Evolutionary conservation across 2,329 filamentous ascomycete genomes (phyloP).

Genomic region (Alternaria sp.): DNA sequence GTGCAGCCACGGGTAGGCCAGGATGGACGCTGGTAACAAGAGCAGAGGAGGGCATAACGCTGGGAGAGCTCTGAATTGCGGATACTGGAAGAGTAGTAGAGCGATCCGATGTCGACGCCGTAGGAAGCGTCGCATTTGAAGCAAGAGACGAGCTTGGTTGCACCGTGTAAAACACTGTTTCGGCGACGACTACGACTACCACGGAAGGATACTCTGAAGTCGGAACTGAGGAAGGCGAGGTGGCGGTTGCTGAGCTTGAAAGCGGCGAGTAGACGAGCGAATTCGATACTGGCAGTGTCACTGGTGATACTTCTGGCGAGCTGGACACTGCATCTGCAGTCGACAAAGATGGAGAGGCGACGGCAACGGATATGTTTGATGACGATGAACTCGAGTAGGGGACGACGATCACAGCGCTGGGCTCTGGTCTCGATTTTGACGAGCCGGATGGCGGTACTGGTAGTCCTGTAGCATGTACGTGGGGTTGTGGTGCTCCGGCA

Average conservation of each 20-base stretch:
- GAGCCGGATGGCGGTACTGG: not conserved
- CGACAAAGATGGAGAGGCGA: constrained; percentile 3
- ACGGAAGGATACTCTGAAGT: constrained; percentile 10
- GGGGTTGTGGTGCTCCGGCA: constrained; percentile 23
- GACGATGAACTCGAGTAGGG: constrained; percentile 9
- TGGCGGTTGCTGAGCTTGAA: constrained; percentile 3
- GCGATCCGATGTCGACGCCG: constrained; percentile 1
- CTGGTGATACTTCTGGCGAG: not conserved
- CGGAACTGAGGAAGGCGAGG: constrained; percentile 2
- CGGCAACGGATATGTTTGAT: constrained; percentile 6
- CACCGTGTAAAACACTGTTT: constrained; percentile 8
- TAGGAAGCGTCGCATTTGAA: not conserved
- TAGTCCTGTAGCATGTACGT: constrained; percentile 21
- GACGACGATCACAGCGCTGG: not conserved
- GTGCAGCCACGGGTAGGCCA: not conserved
- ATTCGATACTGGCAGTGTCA: not conserved
- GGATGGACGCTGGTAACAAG: not conserved
- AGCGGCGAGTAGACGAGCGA: constrained; percentile 12
- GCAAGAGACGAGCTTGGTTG: not conserved
- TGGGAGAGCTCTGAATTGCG: not conserved
- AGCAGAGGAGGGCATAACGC: not conserved
- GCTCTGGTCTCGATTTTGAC: constrained; percentile 13
- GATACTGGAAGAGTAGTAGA: not conserved
- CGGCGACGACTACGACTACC: constrained; percentile 10
- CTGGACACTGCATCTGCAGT: not conserved